phyloP scores from a whole-genome alignment of 1,284 basidiomycete genomes.

The Xanthoconium separans region DNA sequence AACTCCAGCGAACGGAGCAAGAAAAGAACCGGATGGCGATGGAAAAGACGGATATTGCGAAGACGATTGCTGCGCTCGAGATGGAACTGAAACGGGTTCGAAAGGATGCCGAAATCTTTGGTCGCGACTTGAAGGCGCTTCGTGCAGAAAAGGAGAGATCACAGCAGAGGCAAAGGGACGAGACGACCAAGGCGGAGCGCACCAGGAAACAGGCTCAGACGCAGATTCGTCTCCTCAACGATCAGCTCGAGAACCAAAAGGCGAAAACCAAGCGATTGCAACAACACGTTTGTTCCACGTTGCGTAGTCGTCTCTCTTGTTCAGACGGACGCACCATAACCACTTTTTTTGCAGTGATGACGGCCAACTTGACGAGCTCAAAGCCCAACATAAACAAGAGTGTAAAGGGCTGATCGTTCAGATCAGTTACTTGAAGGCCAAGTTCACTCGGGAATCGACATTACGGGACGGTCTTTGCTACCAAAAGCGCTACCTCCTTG shows the following conservation, averaged over 20 bases:
- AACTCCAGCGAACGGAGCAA: conserved; percentile 58
- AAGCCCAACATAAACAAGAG: conserved; percentile 74
- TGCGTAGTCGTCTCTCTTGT: conserved; percentile 30
- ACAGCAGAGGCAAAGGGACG: conserved; percentile 52
- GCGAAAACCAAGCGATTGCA: conserved; percentile 45
- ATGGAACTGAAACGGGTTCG: conserved; percentile 68
- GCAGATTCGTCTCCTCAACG: conserved; percentile 63
- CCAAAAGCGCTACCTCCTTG: conserved; percentile 83
- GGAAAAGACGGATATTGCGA: conserved; percentile 63
- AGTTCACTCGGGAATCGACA: conserved; percentile 82
- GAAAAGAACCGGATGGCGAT: conserved; percentile 59
- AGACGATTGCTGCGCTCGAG: conserved; percentile 62
- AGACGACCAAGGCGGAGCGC: conserved; percentile 52
- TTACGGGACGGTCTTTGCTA: conserved; percentile 80
- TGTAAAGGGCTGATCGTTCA: conserved; percentile 87
- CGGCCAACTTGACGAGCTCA: conserved; percentile 52
- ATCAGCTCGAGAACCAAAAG: conserved; percentile 64
- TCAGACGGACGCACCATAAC: background rate
- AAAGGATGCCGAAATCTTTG: conserved; percentile 71
- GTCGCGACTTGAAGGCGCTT: conserved; percentile 68
- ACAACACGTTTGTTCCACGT: conserved; percentile 58
- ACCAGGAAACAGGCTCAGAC: conserved; percentile 63
- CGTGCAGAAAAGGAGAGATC: conserved; percentile 64
- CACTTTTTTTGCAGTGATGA: conserved; percentile 45
- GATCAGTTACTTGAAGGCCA: conserved; percentile 90